phyloP scores from a whole-genome alignment of 2,329 filamentous ascomycete species.

The Neofusicoccum laricinum region DNA sequence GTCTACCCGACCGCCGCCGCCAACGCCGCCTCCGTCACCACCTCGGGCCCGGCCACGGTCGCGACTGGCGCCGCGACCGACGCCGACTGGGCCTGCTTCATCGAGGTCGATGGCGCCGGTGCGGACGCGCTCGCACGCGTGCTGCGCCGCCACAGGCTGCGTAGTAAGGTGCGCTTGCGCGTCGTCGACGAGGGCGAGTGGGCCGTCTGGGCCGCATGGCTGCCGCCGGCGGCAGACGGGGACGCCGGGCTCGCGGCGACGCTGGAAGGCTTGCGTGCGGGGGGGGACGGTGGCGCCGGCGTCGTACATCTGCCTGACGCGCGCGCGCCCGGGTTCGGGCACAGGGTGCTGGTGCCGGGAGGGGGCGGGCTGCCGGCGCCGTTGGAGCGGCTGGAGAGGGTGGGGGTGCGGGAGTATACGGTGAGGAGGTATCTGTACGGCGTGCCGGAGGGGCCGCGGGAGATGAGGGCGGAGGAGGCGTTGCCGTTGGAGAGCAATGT shows the following conservation, averaged over 20 bases:
- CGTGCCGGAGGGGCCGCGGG: constrained; percentile 78
- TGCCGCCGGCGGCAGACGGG: neutral
- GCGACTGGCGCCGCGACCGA: neutral
- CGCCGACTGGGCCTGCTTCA: constrained; percentile 58
- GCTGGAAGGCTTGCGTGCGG: neutral
- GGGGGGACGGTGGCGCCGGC: neutral
- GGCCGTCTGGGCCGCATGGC: constrained; percentile 69
- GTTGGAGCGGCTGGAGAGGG: neutral
- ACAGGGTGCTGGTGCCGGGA: neutral
- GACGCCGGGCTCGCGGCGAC: neutral
- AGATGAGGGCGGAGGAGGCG: constrained; percentile 68
- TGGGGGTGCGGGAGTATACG: neutral
- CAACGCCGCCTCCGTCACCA: constrained; percentile 18
- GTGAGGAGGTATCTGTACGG: constrained; percentile 66
- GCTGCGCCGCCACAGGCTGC: constrained; percentile 79
- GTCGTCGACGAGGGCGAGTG: constrained; percentile 64
- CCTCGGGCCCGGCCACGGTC: neutral
- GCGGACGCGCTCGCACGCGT: constrained; percentile 61
- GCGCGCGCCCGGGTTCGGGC: constrained; percentile 25
- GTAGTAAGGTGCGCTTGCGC: constrained; percentile 65
- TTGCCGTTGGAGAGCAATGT: constrained; percentile 88
- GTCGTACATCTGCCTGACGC: neutral
- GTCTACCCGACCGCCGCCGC: constrained; percentile 56
- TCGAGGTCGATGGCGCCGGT: constrained; percentile 77
- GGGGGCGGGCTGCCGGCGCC: neutral